Percentiles rank a stretch among this genome's conserved stretches.
Evolutionary conservation across 2,329 filamentous ascomycete genomes (phyloP).

Genomic region (Nemania sp.): DNA sequence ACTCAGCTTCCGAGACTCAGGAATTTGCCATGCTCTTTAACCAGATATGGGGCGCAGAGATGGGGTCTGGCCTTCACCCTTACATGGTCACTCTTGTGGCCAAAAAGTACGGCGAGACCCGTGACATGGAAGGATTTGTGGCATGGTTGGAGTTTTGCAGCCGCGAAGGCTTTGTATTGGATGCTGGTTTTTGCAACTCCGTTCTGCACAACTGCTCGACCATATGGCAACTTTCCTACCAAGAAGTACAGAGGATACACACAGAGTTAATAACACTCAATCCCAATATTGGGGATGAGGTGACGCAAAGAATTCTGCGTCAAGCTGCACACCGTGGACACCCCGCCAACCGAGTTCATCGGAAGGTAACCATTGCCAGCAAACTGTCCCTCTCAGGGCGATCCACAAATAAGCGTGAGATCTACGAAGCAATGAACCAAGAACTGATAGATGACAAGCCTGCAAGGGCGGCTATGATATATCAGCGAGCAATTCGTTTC

Average conservation of each 20-base stretch:
- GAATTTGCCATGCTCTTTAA: conserved; percentile 46
- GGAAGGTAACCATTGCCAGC: conserved; percentile 26
- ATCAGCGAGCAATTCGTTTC: conserved; percentile 42
- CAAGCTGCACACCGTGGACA: conserved; percentile 34
- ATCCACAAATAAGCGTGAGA: conserved; percentile 38
- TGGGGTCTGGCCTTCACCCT: conserved; percentile 44
- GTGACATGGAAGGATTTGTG: conserved; percentile 45
- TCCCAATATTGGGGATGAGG: conserved; percentile 42
- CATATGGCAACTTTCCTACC: conserved; percentile 46
- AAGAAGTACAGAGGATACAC: conserved; percentile 44
- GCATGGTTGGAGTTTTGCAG: conserved; percentile 49
- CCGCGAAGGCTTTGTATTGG: conserved; percentile 42
- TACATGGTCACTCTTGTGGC: conserved; percentile 49
- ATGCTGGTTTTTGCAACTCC: conserved; percentile 46
- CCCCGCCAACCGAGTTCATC: neutral
- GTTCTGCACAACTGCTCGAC: conserved; percentile 46
- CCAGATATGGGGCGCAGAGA: conserved; percentile 41
- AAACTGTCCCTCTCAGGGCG: conserved; percentile 34
- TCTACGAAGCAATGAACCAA: conserved; percentile 49
- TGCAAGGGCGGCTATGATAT: conserved; percentile 44
- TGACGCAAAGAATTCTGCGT: conserved; percentile 47
- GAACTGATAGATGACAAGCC: conserved; percentile 43
- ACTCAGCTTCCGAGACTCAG: conserved; percentile 47
- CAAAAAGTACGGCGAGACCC: conserved; percentile 47
- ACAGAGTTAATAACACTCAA: conserved; percentile 41